Evolutionary conservation across 1,139 yeast species (phyloP), one percentile per base, ranked within the genome.

Genomic region (Zygotorulaspora mrakii): DNA sequence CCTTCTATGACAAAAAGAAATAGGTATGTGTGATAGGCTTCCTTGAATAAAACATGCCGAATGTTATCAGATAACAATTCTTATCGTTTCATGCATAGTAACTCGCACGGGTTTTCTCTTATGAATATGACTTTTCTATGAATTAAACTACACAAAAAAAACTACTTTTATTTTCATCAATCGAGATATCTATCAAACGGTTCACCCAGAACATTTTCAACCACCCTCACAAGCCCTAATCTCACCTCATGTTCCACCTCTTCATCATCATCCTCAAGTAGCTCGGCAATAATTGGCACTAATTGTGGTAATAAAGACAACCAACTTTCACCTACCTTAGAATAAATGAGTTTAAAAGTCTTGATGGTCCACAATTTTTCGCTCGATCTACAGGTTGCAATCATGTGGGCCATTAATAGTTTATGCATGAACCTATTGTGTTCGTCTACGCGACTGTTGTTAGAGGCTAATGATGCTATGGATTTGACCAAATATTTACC

Each of bases 301-400:
- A 91, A 74, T 57, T 91, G 96, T 17, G 98, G 98, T 58, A 91
- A 73, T 70, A 85, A 74, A 26, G 82, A 69, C 49, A 91, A 75
- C 98, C 98, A 91, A 62, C 82, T 88, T 57, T 91, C 97, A 38
- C 97, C 97, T 60, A 88, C 81, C 69, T 85, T 85, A 52, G 85
- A 85, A 74, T 88, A 91, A 29, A 91, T 77, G 17, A 79, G 72
- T 65, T 86, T 86, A 64, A 89, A 74, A 2, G 86, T 71, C 60
- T 82, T 78, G 39, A 87, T 75, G 21, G 96, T 79, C 94, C 95
- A 86, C 52, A 82, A 73, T 70, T 88, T 88, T 54, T 79, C 84
- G 40, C 66, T 65, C 11, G 78, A 58, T 33, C 62, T 58, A 48
- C 76, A 68, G 2, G 68, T 66, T 12, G 75, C 70, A 57, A 70